Evolutionary conservation across 768 basidiomycete genomes (phyloP).

Genomic region (Agrocybe pediades): DNA sequence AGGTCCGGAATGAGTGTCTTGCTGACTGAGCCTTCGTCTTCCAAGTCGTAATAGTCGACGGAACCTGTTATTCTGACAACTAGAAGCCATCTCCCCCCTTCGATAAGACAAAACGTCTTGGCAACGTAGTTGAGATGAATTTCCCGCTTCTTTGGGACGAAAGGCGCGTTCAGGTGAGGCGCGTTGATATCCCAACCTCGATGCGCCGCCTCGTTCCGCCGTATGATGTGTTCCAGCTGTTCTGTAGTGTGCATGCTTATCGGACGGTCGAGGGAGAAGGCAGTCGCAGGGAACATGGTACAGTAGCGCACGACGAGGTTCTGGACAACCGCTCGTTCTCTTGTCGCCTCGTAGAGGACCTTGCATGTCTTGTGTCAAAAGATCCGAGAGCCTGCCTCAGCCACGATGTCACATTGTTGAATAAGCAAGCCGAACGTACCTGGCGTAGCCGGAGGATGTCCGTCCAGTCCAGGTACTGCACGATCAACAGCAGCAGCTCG

Average conservation of each 20-base stretch:
- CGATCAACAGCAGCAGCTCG: neutral
- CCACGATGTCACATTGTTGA: neutral
- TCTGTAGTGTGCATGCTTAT: neutral
- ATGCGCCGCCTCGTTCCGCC: neutral
- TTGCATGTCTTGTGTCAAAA: neutral
- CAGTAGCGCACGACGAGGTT: neutral
- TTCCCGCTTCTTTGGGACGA: neutral
- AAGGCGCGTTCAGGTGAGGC: neutral
- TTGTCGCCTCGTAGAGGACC: neutral
- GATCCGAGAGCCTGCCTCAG: too few relatives aligned
- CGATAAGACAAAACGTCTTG: conserved; percentile 3
- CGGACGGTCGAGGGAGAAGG: neutral
- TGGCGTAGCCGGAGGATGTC: neutral
- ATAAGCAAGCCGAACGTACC: neutral
- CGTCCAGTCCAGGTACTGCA: neutral
- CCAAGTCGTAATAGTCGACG: conserved; percentile 11
- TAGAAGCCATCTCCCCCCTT: conserved; percentile 16
- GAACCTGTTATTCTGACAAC: neutral
- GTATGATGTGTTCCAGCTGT: neutral
- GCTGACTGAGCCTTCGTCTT: neutral
- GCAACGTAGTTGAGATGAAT: neutral
- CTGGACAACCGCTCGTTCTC: neutral
- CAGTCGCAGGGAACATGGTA: neutral
- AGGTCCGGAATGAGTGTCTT: conserved; percentile 1
- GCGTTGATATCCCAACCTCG: neutral